Percentiles rank a stretch among this genome's conserved stretches.
Evolutionary conservation across 2,329 filamentous ascomycete genomes (phyloP).

Genomic region (Claviceps pusilla): DNA sequence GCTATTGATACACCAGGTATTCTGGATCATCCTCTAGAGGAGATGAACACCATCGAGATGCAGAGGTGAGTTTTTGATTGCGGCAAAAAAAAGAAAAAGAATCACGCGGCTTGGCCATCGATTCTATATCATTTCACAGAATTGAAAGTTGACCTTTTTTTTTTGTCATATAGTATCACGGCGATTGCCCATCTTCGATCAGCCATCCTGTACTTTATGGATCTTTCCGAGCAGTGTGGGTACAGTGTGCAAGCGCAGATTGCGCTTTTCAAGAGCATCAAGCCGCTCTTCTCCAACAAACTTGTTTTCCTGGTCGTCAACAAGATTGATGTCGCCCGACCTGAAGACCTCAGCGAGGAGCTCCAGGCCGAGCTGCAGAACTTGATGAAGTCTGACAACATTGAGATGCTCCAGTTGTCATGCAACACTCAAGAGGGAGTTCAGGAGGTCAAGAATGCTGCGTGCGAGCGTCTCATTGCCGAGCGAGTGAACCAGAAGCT

Average conservation of each 20-base stretch:
- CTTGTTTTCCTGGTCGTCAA: constrained; percentile 93
- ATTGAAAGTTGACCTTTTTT: background rate
- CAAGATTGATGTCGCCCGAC: constrained; percentile 87
- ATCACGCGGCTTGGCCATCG: background rate
- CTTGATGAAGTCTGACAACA: constrained; percentile 72
- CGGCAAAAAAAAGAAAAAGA: no score
- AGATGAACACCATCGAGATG: constrained; percentile 99
- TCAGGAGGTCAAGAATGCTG: constrained; percentile 86
- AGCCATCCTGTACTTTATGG: constrained; percentile 96
- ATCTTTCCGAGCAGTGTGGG: constrained; percentile 89
- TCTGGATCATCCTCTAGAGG: constrained; percentile 88
- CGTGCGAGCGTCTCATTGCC: constrained; percentile 82
- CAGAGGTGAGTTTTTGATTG: constrained; percentile 33
- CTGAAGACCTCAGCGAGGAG: constrained; percentile 71
- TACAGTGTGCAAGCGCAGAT: constrained; percentile 90
- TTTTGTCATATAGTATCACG: constrained; percentile 50
- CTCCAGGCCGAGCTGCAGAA: constrained; percentile 63
- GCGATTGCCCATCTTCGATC: constrained; percentile 93
- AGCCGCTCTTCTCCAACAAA: constrained; percentile 93
- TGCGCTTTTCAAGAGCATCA: constrained; percentile 89
- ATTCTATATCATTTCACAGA: background rate
- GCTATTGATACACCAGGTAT: constrained; percentile 98
- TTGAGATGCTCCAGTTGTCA: constrained; percentile 83
- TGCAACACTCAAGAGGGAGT: constrained; percentile 93
- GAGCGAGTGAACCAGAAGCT: constrained; percentile 91